A percentile compares a stretch with the other conserved stretches of the same genome.
These are phyloP conservation scores for Stromatinia cepivora DNA, from an alignment of 2,329 filamentous ascomycete genomes.

Conservation along the genomic window DNA sequence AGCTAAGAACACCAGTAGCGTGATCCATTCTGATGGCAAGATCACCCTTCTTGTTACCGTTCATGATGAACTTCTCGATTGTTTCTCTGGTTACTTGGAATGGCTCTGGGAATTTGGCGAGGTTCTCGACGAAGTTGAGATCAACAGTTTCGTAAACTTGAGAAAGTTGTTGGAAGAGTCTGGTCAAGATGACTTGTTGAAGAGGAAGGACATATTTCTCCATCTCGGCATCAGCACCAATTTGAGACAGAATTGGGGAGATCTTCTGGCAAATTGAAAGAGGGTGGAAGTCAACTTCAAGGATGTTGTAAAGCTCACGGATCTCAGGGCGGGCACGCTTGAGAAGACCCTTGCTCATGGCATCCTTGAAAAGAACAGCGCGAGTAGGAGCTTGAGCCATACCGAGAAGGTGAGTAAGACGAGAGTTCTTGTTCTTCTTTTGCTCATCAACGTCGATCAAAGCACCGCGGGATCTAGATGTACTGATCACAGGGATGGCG, in stretches of 20 bases:
- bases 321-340: slow-evolving; percentile 94
- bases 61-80: slow-evolving; percentile 99
- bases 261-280: slow-evolving; percentile 99
- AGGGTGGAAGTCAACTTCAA: slow-evolving; percentile 98
- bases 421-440: slow-evolving; percentile 97
- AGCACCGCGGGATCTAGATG: slow-evolving; percentile 89
- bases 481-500: slow-evolving; percentile 99
- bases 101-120: slow-evolving; percentile 93
- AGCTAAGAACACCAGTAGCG: slow-evolving; percentile 90
- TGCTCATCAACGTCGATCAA: slow-evolving; percentile 96
- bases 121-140: slow-evolving; percentile 85
- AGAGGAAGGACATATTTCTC: slow-evolving; percentile 93
- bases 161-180: slow-evolving; percentile 97
- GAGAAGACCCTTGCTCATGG: slow-evolving; percentile 89
- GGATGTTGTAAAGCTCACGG: slow-evolving; percentile 94
- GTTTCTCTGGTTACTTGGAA: slow-evolving; percentile 89
- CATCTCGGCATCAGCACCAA: slow-evolving; percentile 93
- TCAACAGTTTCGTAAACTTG: slow-evolving; percentile 99
- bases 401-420: slow-evolving; percentile 90
- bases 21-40: slow-evolving; percentile 95
- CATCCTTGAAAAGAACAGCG: slow-evolving; percentile 90
- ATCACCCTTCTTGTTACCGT: slow-evolving; percentile 99
- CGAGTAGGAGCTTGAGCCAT: slow-evolving; percentile 90
- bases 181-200: slow-evolving; percentile 97
- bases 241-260: slow-evolving; percentile 90